Conservation (phyloP, 768 basidiomycete species). For the Paxillus ammoniavirescens region DNA sequence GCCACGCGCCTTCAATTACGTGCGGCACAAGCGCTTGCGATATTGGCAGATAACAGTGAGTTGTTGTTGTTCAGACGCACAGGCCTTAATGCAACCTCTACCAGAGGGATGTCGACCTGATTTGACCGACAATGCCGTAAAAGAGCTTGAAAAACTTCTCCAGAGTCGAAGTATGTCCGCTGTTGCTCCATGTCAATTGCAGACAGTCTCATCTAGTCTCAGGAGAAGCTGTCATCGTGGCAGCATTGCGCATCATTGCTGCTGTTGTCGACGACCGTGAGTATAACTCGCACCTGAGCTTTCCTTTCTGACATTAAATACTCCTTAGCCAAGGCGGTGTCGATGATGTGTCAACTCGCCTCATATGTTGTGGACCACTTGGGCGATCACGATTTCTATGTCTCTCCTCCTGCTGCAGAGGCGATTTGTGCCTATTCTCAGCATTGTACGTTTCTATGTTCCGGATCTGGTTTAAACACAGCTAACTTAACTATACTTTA, state of each 20-base stretch:
- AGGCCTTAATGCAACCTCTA: background rate
- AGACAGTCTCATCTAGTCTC: background rate
- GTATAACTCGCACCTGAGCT: background rate
- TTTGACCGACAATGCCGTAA: background rate
- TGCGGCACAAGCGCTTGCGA: slow-evolving; percentile 3
- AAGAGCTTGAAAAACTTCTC: background rate
- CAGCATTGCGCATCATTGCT: slow-evolving; percentile 5
- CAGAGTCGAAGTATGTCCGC: background rate
- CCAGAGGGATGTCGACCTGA: background rate
- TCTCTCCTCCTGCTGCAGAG: slow-evolving; percentile 5
- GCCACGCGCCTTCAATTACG: slow-evolving; percentile 1
- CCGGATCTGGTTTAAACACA: background rate
- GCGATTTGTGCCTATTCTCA: background rate
- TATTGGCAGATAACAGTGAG: background rate
- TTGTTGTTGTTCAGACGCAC: background rate
- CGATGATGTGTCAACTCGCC: background rate
- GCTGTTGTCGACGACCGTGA: slow-evolving; percentile 3
- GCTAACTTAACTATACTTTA: background rate
- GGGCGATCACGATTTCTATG: slow-evolving; percentile 4
- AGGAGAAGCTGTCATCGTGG: slow-evolving; percentile 4
- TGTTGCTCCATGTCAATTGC: no score
- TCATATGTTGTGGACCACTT: background rate
- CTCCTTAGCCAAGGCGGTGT: background rate
- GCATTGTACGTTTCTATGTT: background rate
- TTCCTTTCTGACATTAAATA: background rate